Evolutionary conservation across 805 yeast genomes (phyloP).

Genomic region (Allodekkera sacchari): DNA sequence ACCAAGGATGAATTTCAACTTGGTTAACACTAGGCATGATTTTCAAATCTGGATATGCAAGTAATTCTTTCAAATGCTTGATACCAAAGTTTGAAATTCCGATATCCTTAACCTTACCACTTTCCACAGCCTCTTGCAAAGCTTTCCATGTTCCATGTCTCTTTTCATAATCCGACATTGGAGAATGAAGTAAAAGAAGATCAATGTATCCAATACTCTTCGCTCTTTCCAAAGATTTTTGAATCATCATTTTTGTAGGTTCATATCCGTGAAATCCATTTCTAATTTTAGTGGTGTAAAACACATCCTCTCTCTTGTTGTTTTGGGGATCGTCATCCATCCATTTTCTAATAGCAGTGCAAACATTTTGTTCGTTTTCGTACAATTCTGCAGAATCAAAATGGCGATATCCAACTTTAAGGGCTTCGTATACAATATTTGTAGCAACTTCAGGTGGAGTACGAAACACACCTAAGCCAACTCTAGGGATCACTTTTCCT

Average conservation of each 20-base stretch:
- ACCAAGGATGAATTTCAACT: conserved; percentile 42
- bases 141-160: conserved; percentile 45
- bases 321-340: conserved; percentile 13
- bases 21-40: conserved; percentile 39
- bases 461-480: conserved; percentile 50
- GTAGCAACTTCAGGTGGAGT: conserved; percentile 31
- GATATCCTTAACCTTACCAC: conserved; percentile 40
- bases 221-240: conserved; percentile 32
- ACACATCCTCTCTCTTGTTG: conserved; percentile 27
- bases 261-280: conserved; percentile 23
- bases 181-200: conserved; percentile 44
- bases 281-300: conserved; percentile 31
- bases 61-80: conserved; percentile 44
- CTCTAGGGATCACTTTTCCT: conserved; percentile 51
- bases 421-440: conserved; percentile 45
- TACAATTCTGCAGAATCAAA: conserved; percentile 63
- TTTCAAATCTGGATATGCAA: conserved; percentile 33
- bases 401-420: conserved; percentile 62
- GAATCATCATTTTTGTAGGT: conserved; percentile 33
- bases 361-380: conserved; percentile 52
- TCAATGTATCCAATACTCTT: conserved; percentile 41
- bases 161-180: conserved; percentile 29
- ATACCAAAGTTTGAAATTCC: conserved; percentile 60
- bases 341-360: conserved; percentile 45
- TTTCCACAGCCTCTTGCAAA: conserved; percentile 43